These are phyloP conservation scores for Carallia pectinifolia DNA, from an alignment of 345 rosid genomes.

Conservation along the genomic window DNA sequence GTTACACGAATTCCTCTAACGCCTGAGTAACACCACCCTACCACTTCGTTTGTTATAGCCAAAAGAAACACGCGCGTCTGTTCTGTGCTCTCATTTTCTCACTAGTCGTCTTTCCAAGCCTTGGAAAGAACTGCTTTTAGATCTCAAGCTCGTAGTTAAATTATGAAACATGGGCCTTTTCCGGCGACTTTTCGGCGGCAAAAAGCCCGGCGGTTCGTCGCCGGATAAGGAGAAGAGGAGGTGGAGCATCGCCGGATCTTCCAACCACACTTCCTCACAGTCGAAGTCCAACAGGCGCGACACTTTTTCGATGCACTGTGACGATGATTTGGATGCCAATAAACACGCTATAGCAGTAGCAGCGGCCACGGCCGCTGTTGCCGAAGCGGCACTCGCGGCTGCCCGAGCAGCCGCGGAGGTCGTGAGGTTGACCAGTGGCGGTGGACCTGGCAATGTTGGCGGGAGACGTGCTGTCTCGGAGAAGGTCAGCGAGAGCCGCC, in stretches of 20 bases:
- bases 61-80: no score
- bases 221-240: conserved; percentile 22
- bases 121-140: background rate
- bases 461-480: background rate
- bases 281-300: conserved; percentile 11
- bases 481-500: conserved; percentile 2
- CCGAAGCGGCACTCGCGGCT: conserved; percentile 35
- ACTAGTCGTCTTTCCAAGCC: no score
- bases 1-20: no score
- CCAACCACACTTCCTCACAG: conserved; percentile 3
- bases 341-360: conserved; percentile 36
- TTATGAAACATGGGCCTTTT: conserved; percentile 71
- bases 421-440: conserved; percentile 27
- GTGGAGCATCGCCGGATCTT: conserved; percentile 28
- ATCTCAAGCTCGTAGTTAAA: background rate
- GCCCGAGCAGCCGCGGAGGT: conserved; percentile 37
- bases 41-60: no score
- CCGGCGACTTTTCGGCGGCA: conserved; percentile 68
- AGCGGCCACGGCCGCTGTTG: conserved; percentile 37
- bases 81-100: no score
- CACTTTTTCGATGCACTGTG: conserved; percentile 6
- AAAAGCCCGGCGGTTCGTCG: conserved; percentile 26
- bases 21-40: no score
- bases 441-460: background rate
- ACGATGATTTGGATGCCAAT: conserved; percentile 30